Evolutionary conservation across 139 green algal genomes (phyloP), one percentile per base, ranked within the genome.

Genomic region (Mesostigma viride): DNA sequence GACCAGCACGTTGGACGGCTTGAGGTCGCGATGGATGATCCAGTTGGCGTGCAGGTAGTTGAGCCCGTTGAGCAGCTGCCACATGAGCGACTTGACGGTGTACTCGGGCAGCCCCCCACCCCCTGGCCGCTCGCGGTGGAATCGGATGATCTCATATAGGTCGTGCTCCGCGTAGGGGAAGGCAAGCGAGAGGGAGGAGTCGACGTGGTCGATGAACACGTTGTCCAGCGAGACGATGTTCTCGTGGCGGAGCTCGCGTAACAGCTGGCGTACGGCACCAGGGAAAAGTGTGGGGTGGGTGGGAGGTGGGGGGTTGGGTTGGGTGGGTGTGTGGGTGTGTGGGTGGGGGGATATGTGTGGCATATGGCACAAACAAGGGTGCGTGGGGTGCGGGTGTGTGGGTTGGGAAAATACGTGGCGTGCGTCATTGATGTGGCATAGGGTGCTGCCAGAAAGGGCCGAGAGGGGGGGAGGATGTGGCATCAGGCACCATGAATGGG

Each of bases 21-120:
- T 84, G 31, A 84, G 48, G 56, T 84, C 78, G 1, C 78, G 45
- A 64, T 84, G 78, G 22, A 84, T 67, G 32, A 84, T 74, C 70
- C 71, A 80, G n/a, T 77, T 71, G 30, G 53, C 62, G 74, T 84
- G 79, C 17, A 84, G 69, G 47, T 79, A 84, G 48, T 82, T 56
- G 44, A 82, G 60, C 8, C 68, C 79, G 17, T 78, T 74, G 20
- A 84, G 73, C 35, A 82, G 28, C 71, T 83, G 77, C 75, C 75
- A 83, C n/a, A 81, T 58, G 17, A 79, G 31, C n/a, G 67, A 75
- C 68, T 83, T 83, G n/a, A 83, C 74, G 2, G 65, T 79, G 64
- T 81, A 72, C 69, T 47, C 28, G 40, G 14, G 14, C 40, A 53
- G 17, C 40, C 40, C 40, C 14, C 14, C 40, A 53, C 17, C 17